Base-by-base conservation (phyloP, 2,329 filamentous ascomycete species). In the Clonostachys chloroleuca region DNA sequence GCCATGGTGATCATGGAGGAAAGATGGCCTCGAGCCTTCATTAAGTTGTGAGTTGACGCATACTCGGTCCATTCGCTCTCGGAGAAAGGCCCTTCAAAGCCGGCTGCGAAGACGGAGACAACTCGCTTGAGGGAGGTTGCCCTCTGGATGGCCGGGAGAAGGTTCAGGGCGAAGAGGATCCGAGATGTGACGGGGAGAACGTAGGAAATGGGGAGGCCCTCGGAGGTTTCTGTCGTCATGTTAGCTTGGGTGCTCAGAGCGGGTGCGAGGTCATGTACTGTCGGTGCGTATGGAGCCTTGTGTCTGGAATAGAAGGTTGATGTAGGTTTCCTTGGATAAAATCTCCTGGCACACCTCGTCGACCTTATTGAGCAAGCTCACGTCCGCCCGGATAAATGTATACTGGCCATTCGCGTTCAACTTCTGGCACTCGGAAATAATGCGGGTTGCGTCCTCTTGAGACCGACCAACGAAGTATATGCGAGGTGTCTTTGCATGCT, bases 111-210 rank as follows among this genome's bases (percentile, higher is more conserved):
- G 34, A 61, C 52, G 18, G 52, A 57, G 30, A 64, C 48, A 16
- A 64, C 54, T 8, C 58, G 55, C 6, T 54, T 50, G 6, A 57
- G 47, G 12, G 48, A 53, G 2, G 43, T 8, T 1, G 52, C 54
- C 1, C 46, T 46, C 13, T 41, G 64, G 3, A 86, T 67, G 0
- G 75, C 67, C 0, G 82, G 81, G 9, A 84, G 72, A 1, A 86
- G 70, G 46, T 82, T 80, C 41, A 69, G 48, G 12, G 77, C 68
- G 55, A 84, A 78, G 37, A 78, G 77, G 51, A 77, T 70, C 17
- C 81, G 81, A 5, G 75, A 69, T 61, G 84, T 84, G 61, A 76
- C 78, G 17, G 68, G 66, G 14, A 84, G 67, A 8, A 74, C 68
- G 20, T 73, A 68, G 34, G 73, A 68, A 30, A 71, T 66, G 45